Base-by-base conservation (phyloP, 2,329 filamentous ascomycete genomes). In the Cladosporium sp. region DNA sequence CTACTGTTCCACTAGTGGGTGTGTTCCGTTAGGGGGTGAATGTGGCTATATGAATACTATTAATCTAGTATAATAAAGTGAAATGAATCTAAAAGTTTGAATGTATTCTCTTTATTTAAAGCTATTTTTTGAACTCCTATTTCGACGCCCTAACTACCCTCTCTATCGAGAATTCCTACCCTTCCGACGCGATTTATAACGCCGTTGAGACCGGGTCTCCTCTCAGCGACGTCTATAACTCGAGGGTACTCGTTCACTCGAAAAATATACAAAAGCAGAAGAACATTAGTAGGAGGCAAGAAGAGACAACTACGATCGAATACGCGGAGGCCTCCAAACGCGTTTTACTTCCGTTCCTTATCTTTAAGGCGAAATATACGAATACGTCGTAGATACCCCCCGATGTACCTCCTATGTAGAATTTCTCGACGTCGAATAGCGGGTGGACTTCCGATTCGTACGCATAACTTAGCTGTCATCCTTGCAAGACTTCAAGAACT, bases 281-380 rank as follows among this genome's bases (percentile, higher is more conserved):
- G 43, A 12, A 53, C 36, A 19, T 33, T 45, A 27, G 46, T 32
- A n/a, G 51, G 50, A 32, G 46, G 27, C 30, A 53, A 43, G 45
- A 53, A 48, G 51, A 22, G 46, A 49, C 53, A 41, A 53, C 40
- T 29, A 45, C 50, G 33, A 55, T 55, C 16, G 50, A 55, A 32
- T 55, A 35, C 42, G 20, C 53, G 7, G 47, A 41, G 27, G 50
- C 43, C n/a, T 35, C 35, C 13, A 43, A 39, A 18, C 18, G 30
- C 8, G 36, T 49, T 22, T 13, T 54, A n/a, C 49, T 49, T 9
- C 49, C 43, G 3, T 32, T 54, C 7, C 13, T 54, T 3, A 54
- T 50, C 27, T 50, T 50, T 25, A 43, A 43, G 38, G 47, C 38
- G 13, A 50, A 50, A 33, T 19, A 51, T 20, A 51, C 41, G 12